Evolutionary conservation across 139 green algal genomes (phyloP).

Genomic region (Chlamydomonas schloesseri): DNA sequence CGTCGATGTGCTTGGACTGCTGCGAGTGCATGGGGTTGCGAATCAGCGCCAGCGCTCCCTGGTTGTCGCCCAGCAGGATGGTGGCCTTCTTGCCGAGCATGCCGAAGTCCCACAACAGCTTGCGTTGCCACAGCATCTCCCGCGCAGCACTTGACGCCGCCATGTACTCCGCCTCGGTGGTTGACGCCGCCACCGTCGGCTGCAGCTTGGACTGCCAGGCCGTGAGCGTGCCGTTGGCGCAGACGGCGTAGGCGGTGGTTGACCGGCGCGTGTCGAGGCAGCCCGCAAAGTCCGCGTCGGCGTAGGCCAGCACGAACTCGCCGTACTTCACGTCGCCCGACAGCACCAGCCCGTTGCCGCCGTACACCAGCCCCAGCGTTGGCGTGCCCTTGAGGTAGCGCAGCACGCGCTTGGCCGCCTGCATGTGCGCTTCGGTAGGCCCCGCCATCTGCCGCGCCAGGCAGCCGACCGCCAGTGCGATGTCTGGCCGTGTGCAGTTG

Average conservation of each 20-base stretch:
- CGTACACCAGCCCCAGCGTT: not conserved
- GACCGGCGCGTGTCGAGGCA: constrained; percentile 7
- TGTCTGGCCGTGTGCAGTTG: too few relatives aligned
- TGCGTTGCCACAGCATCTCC: not conserved
- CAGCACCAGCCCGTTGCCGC: too few relatives aligned
- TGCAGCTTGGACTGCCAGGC: too few relatives aligned
- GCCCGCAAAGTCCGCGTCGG: not conserved
- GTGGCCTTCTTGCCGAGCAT: too few relatives aligned
- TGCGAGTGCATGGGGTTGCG: too few relatives aligned
- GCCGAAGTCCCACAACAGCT: not conserved
- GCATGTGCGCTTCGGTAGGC: not conserved
- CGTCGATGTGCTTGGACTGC: too few relatives aligned
- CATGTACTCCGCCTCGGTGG: too few relatives aligned
- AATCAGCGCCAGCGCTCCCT: too few relatives aligned
- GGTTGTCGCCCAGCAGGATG: too few relatives aligned
- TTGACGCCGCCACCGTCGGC: too few relatives aligned
- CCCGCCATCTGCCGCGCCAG: not conserved
- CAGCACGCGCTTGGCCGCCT: not conserved
- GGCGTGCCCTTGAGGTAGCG: not conserved
- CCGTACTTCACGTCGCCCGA: too few relatives aligned
- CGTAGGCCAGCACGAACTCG: not conserved
- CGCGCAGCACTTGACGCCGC: not conserved
- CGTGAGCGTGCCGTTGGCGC: not conserved
- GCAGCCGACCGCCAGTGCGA: not conserved
- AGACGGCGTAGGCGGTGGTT: not conserved